Evolutionary conservation across 768 basidiomycete genomes (phyloP), one percentile per base, ranked within the genome.

Genomic region (Tylopilus subfusipes): DNA sequence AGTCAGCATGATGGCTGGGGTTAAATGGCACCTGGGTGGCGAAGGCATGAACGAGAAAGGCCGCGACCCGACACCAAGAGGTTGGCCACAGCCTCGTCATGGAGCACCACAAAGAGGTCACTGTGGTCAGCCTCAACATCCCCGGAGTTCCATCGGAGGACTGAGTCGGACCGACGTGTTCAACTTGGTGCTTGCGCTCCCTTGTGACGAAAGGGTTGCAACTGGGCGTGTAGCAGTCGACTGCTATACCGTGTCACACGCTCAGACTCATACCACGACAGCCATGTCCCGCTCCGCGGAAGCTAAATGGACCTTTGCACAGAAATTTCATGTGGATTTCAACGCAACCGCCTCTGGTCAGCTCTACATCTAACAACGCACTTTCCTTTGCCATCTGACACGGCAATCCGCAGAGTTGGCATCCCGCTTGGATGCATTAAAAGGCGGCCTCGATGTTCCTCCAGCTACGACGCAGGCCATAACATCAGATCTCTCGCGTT

Each of bases 401-500:
- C 49, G 36, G 13, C 39, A 44, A 22, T 53, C 52, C 42, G 61
- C 63, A 86, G 84, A 80, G 53, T 64, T 87, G 52, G 68, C 76
- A 54, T 65, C 74, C 5, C 80, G 76, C 31, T 62, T 86, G 38
- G 73, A 78, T 24, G 62, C 62, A 2, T 68, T 76, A 9, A 80
- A 75, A 59, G 57, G 61, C 30, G 52, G 57, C 21, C 30, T 57
- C 10, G 58, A 68, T 29, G 54, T 66, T n/a, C 50, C 73, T 9
- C 56, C 68, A 29, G 74, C 76, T n/a, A 62, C 56, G 14, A 38
- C 84, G 4, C 75, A 79, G 52, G 71, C 67, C 18, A 58, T 87
- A 9, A 72, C 82, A 4, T 56, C 73, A 10, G 80, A 81, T 39
- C 67, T 86, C 19, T 78, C 83, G 4, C 81, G 79, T 55, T 68